A percentile compares a stretch with the other conserved stretches of the same genome.
These are phyloP conservation scores for Crepidotus variabilis DNA, from an alignment of 768 basidiomycete species.

Conservation along the genomic window DNA sequence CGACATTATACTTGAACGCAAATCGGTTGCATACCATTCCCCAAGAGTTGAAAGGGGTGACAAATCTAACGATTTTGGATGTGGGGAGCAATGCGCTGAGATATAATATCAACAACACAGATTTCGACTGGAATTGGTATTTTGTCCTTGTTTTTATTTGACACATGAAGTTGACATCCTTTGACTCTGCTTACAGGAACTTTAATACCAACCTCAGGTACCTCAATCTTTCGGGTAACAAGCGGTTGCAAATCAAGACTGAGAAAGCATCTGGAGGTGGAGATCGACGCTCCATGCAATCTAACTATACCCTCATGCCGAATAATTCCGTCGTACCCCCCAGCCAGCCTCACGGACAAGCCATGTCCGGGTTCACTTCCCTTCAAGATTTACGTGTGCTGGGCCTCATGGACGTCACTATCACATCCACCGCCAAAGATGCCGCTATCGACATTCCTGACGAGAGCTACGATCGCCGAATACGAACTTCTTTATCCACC, in stretches of 20 bases:
- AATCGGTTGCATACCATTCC: conserved; percentile 92
- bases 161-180: not conserved
- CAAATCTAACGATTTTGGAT: conserved; percentile 76
- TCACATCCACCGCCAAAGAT: conserved; percentile 58
- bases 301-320: not conserved
- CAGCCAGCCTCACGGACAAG: conserved; percentile 14
- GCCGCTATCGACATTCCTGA: conserved; percentile 63
- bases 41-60: conserved; percentile 82
- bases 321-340: not conserved
- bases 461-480: conserved; percentile 84
- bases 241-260: conserved; percentile 91
- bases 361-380: conserved; percentile 81
- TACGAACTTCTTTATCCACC: conserved; percentile 86
- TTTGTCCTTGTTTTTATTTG: not conserved
- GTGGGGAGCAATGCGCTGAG: conserved; percentile 91
- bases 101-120: conserved; percentile 98
- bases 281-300: conserved; percentile 6
- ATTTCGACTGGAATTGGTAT: conserved; percentile 99
- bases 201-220: conserved; percentile 92
- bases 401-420: conserved; percentile 96
- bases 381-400: conserved; percentile 83
- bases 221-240: conserved; percentile 96
- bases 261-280: conserved; percentile 30
- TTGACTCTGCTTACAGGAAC: conserved; percentile 57
- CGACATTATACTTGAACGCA: conserved; percentile 85